Base-by-base conservation (phyloP, 495 filamentous ascomycete species). In the Usnea hakonensis region DNA sequence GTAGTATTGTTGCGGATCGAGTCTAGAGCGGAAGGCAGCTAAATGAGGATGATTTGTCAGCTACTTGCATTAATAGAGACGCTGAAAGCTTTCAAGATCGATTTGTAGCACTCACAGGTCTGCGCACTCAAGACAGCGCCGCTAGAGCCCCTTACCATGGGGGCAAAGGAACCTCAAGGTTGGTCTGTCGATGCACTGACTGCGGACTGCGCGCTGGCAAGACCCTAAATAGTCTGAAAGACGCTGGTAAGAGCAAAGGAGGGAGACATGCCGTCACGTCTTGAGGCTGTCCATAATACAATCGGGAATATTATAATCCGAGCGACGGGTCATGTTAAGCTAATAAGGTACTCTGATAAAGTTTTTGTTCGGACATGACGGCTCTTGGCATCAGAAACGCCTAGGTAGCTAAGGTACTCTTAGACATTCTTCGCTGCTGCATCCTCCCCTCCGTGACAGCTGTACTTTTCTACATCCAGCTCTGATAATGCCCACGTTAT, bases 131-230 rank as follows among this genome's bases (percentile, higher is more conserved):
- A 84, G 60, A 85, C 83, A 0, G 70, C 61, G 43, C 71, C 77
- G 65, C 82, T 86, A 36, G 85, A 87, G 36, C 83, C 85, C 62
- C 78, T 77, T 11, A n/a, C 83, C 85, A 68, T 88, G 85, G 21
- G 88, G 82, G 62, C 83, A 84, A 46, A 89, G 79, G 58, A 88
- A 69, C 64, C 74, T 79, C 78, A 86, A 86, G 23, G 6, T 48
- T 48, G 17, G 6, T 48, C 43, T 48, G 43, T 26, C 43, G 23
- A 48, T 48, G 43, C 43, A 48, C 43, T 48, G 43, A 37, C 35
- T 37, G 35, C 6, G 43, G 7, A 5, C 23, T 48, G n/a, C n/a
- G n/a, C 23, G 43, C 43, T 5, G 43, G 43, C 7, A 5, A 5
- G 6, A 5, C 17, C 6, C 43, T 7, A 48, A 48, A 26, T 48